Conservation (phyloP, 75 land plant genomes). For the Sequoia sempervirens region DNA sequence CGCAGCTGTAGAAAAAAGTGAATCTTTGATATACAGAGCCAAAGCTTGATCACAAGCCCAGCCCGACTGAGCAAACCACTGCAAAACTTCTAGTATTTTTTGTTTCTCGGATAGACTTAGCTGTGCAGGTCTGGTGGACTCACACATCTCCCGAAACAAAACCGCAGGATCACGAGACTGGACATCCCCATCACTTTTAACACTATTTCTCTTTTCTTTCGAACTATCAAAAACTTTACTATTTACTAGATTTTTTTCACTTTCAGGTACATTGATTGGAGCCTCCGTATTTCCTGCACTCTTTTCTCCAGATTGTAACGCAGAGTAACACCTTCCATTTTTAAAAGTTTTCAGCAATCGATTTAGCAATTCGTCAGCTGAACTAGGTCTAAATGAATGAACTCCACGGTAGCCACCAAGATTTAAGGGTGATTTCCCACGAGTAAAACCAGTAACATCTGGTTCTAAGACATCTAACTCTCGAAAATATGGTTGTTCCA, state of each 20-base stretch:
- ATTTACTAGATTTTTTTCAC: background rate
- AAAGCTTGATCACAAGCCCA: slow-evolving; percentile 85
- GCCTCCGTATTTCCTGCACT: background rate
- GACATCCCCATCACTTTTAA: background rate
- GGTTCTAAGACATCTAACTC: background rate
- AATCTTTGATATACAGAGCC: slow-evolving; percentile 59
- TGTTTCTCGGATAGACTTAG: slow-evolving; percentile 4
- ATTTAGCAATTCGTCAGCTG: background rate
- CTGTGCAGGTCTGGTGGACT: background rate
- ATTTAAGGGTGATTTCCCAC: background rate
- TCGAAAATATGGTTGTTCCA: background rate
- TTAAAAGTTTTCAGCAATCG: background rate
- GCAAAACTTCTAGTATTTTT: slow-evolving; percentile 23
- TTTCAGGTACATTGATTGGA: background rate
- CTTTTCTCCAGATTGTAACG: background rate
- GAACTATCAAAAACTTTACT: background rate
- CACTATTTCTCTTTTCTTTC: background rate
- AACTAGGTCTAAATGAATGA: background rate
- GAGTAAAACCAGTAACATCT: background rate
- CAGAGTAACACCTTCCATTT: background rate
- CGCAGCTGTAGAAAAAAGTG: slow-evolving; percentile 77
- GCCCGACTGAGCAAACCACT: slow-evolving; percentile 41
- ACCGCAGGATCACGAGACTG: background rate
- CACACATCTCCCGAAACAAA: slow-evolving; percentile 10
- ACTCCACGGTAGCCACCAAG: background rate